Percentiles rank a stretch among this genome's conserved stretches.
These are phyloP conservation scores for Turnera subulata DNA, from an alignment of 345 rosid genomes.

Conservation along the genomic window DNA sequence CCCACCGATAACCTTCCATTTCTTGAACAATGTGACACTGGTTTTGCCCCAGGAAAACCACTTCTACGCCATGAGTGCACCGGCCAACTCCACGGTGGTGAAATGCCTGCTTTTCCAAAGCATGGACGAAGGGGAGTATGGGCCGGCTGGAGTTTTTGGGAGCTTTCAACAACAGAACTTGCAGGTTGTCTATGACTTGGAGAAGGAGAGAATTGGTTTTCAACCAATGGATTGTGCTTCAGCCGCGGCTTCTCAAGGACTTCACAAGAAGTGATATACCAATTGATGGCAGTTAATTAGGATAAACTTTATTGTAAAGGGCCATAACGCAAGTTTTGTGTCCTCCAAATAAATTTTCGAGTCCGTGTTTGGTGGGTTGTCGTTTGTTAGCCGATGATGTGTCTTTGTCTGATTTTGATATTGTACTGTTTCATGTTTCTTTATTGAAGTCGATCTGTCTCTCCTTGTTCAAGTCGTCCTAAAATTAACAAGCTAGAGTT, in stretches of 20 bases:
- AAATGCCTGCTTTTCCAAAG: constrained; percentile 66
- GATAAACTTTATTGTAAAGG: too few relatives aligned
- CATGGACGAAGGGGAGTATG: constrained; percentile 66
- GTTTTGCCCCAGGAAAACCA: constrained; percentile 51
- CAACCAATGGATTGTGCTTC: constrained; percentile 72
- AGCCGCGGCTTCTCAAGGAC: constrained; percentile 47
- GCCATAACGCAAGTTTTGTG: too few relatives aligned
- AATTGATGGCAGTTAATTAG: neutral
- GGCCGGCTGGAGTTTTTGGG: constrained; percentile 78
- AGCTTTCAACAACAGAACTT: constrained; percentile 86
- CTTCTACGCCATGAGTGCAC: constrained; percentile 75
- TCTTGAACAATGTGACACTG: constrained; percentile 66
- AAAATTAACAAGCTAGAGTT: too few relatives aligned
- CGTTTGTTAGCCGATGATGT: too few relatives aligned
- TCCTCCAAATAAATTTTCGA: too few relatives aligned
- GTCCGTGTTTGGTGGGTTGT: too few relatives aligned
- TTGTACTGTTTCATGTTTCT: too few relatives aligned
- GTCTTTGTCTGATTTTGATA: too few relatives aligned
- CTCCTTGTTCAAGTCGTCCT: too few relatives aligned
- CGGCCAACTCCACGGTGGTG: constrained; percentile 54
- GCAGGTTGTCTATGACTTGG: constrained; percentile 73
- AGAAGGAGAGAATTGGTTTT: constrained; percentile 71
- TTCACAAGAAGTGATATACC: constrained; percentile 32
- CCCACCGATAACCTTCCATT: constrained; percentile 64
- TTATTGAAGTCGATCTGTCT: too few relatives aligned